These are phyloP conservation scores for Fusarium succisae DNA, from an alignment of 2,329 filamentous ascomycete species.

Conservation along the genomic window DNA sequence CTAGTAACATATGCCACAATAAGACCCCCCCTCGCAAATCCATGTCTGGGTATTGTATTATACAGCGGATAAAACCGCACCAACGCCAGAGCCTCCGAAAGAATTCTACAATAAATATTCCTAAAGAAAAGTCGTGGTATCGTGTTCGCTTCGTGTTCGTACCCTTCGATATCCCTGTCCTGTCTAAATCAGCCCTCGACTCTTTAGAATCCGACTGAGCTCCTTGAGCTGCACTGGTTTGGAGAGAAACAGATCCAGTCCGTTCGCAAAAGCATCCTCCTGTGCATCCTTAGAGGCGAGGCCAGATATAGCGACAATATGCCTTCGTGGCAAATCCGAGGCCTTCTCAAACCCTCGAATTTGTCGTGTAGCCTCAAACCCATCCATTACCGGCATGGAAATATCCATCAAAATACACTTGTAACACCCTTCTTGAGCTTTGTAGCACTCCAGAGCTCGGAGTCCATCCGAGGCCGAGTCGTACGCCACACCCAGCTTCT, in stretches of 20 bases:
- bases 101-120: not conserved
- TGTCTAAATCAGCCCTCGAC: constrained; percentile 9
- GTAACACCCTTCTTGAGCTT: constrained; percentile 32
- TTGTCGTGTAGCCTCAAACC: constrained; percentile 59
- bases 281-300: constrained; percentile 60
- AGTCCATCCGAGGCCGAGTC: constrained; percentile 47
- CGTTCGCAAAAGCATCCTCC: constrained; percentile 62
- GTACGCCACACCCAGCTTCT: constrained; percentile 44
- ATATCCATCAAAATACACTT: constrained; percentile 58
- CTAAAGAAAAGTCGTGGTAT: not conserved
- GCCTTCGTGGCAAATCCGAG: constrained; percentile 50
- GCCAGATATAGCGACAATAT: constrained; percentile 64
- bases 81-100: not conserved
- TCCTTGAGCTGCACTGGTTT: constrained; percentile 61
- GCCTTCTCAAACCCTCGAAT: constrained; percentile 61
- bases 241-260: constrained; percentile 65
- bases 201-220: constrained; percentile 39
- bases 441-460: constrained; percentile 47
- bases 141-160: constrained; percentile 13
- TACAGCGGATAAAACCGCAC: constrained; percentile 15
- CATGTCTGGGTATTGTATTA: not conserved
- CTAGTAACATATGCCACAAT: constrained; percentile 11
- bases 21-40: not conserved
- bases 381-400: constrained; percentile 67
- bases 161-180: not conserved